Evolutionary conservation across 495 filamentous ascomycete species (phyloP), one percentile per base, ranked within the genome.

Genomic region (Penicillium waksmanii): DNA sequence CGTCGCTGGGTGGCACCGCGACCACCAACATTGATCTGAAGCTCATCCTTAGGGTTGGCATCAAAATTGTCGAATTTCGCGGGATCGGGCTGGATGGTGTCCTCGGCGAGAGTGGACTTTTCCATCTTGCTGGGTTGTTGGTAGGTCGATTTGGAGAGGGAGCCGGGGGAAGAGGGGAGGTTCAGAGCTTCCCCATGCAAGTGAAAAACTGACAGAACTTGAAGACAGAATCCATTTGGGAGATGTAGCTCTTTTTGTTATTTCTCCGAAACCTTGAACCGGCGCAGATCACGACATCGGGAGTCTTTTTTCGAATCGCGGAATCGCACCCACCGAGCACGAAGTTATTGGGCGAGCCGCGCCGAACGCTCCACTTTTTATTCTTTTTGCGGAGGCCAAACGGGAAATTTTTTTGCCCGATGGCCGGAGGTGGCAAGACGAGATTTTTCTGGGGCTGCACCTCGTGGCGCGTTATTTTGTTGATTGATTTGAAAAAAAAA

Each of bases 21-120:
- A 33, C 73, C 73, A 36, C 73, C 73, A 3, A 74, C 67, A 62
- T 74, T 74, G 58, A 76, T 66, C 65, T 73, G 57, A 18, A 76
- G 46, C 54, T 74, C 71, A 11, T 51, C 68, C 34, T 76, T 76
- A 15, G 58, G 52, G 13, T 57, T 48, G 6, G 52, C 56, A 31
- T 69, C 61, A 53, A 65, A 63, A 1, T 63, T 66, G 17, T 67
- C 64, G 12, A 65, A 57, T 23, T 51, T 56, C 10, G 47, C 52
- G 9, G 56, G n/a, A 44, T 65, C 65, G 18, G 67, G 52, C 35
- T 58, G 60, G 58, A 68, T 63, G 13, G 57, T 33, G 34, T 70
- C 65, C 15, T 55, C 36, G 15, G 43, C 50, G 27, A 56, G 27
- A 17, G 48, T 55, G 33, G 55, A 55, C 48, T 70, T 67, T 15